Conservation (phyloP, 2,329 filamentous ascomycete genomes). For the Colletotrichum phormii region DNA sequence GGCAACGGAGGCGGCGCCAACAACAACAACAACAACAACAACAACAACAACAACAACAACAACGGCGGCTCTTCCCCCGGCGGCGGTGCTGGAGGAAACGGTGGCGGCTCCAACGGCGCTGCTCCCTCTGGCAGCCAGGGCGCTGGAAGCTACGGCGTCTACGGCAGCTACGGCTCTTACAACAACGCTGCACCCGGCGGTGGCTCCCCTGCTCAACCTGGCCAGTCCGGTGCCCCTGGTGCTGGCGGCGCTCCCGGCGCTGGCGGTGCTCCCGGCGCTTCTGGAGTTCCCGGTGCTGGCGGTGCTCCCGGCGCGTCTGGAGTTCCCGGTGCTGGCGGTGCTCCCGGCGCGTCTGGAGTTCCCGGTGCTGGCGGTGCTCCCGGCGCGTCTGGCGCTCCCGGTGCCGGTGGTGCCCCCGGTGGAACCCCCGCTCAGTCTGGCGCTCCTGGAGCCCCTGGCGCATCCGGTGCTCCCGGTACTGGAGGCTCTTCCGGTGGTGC, state of each 20-base stretch:
- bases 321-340: not conserved
- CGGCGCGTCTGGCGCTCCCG: constrained; percentile 3
- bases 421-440: constrained; percentile 4
- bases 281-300: not conserved
- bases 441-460: no score
- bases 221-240: not conserved
- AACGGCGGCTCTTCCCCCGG: not conserved
- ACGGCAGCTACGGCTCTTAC: constrained; percentile 20
- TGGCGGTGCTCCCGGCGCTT: not conserved
- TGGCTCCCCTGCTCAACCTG: not conserved
- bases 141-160: constrained; percentile 13
- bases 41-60: not conserved
- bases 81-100: constrained; percentile 30
- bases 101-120: not conserved
- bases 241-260: not conserved
- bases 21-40: not conserved
- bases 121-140: not conserved
- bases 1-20: not conserved
- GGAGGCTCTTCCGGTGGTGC: not conserved
- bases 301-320: not conserved
- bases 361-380: not conserved
- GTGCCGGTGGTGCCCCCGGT: not conserved
- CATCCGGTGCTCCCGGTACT: not conserved
- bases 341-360: not conserved
- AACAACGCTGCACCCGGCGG: not conserved